Evolutionary conservation across 2,329 filamentous ascomycete genomes (phyloP).

Genomic region (Cercospora nicotianae): DNA sequence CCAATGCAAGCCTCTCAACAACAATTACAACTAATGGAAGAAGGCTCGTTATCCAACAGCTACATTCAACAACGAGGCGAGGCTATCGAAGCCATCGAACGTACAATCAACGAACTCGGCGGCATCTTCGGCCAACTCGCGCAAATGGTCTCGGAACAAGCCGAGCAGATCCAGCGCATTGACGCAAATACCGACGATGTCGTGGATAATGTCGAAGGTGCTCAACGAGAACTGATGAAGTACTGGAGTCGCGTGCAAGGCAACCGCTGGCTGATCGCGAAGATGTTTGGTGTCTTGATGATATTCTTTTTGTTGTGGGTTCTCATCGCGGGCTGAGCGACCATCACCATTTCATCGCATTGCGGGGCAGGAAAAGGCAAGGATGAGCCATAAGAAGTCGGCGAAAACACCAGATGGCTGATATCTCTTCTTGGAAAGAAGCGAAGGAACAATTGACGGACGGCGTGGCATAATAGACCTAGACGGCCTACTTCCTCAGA

Average conservation of each 20-base stretch:
- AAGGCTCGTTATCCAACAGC: conserved; percentile 77
- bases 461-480: neutral
- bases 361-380: neutral
- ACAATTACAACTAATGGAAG: conserved; percentile 84
- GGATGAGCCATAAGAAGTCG: neutral
- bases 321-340: conserved; percentile 35
- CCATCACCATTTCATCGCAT: neutral
- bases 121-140: conserved; percentile 92
- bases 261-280: conserved; percentile 90
- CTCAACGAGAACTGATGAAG: conserved; percentile 90
- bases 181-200: conserved; percentile 98
- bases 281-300: conserved; percentile 87
- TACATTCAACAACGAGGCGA: conserved; percentile 94
- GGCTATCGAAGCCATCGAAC: conserved; percentile 94
- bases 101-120: conserved; percentile 89
- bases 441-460: neutral
- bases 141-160: conserved; percentile 95
- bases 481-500: neutral
- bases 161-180: conserved; percentile 95
- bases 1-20: conserved; percentile 58
- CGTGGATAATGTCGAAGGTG: conserved; percentile 96
- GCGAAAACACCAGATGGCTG: neutral
- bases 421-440: neutral
- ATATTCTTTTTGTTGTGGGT: conserved; percentile 58
- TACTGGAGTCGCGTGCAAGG: conserved; percentile 94